A percentile compares a stretch with the other conserved stretches of the same genome.
Evolutionary conservation across 306 rosid genomes (phyloP).

Genomic region (Vachellia collinsii): DNA sequence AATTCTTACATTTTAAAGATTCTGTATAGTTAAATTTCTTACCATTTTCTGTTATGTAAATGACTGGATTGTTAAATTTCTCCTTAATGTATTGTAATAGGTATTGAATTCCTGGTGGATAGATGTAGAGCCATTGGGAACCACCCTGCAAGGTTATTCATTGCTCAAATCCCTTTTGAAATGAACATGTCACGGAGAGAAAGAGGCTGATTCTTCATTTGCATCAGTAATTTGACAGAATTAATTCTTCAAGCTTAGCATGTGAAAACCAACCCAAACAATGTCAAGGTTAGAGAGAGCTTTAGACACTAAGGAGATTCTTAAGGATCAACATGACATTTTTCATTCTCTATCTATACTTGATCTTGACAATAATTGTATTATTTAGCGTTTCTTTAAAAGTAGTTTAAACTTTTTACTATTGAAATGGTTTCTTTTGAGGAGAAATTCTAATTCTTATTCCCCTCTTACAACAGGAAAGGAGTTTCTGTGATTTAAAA

Average conservation of each 20-base stretch:
- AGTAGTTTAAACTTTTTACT: background rate
- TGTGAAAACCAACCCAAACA: background rate
- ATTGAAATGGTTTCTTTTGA: background rate
- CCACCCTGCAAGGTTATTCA: conserved; percentile 44
- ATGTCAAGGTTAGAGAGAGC: background rate
- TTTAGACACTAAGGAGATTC: background rate
- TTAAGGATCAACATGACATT: background rate
- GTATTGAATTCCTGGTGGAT: conserved; percentile 60
- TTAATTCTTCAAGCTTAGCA: background rate
- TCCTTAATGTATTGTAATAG: conserved; percentile 51
- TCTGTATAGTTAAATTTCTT: background rate
- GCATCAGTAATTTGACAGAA: background rate
- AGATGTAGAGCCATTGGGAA: conserved; percentile 55
- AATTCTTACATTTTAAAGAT: background rate
- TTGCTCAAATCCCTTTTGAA: conserved; percentile 21
- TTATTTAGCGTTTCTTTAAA: background rate
- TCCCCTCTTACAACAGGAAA: background rate
- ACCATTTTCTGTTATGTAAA: conserved; percentile 79
- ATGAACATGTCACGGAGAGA: background rate
- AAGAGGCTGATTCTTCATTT: background rate
- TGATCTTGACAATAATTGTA: background rate
- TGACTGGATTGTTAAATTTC: conserved; percentile 54
- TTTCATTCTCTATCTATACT: background rate
- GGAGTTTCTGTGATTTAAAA: background rate
- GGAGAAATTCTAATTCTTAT: background rate